phyloP scores from a whole-genome alignment of 352 stramenopile genomes.

The Phytophthora pistaciae region DNA sequence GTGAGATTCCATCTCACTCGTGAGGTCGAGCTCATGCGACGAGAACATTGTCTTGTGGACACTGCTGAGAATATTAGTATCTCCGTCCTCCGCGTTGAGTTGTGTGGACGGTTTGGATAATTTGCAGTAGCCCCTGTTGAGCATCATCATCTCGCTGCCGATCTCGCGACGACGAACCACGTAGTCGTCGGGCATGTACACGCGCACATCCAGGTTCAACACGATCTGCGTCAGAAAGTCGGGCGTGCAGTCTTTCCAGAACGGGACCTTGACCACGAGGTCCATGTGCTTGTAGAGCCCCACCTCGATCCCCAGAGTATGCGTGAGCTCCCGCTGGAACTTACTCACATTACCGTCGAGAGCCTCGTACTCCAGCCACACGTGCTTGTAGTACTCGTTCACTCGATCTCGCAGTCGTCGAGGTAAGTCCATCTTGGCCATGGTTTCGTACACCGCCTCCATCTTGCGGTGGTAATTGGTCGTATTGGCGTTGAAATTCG shows the following conservation, averaged over 20 bases:
- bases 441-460: constrained; percentile 61
- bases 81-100: not conserved
- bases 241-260: constrained; percentile 48
- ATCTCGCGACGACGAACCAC: constrained; percentile 49
- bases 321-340: constrained; percentile 50
- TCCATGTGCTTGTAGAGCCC: constrained; percentile 51
- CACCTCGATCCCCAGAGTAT: constrained; percentile 51
- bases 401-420: constrained; percentile 44
- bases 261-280: constrained; percentile 41
- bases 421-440: constrained; percentile 56
- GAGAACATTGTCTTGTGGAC: not conserved
- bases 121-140: constrained; percentile 45
- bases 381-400: constrained; percentile 55
- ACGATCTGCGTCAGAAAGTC: constrained; percentile 57
- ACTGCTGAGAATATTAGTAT: not conserved
- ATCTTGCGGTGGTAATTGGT: constrained; percentile 73
- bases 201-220: constrained; percentile 31
- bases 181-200: constrained; percentile 65
- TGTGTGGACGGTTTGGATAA: constrained; percentile 7
- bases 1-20: not conserved
- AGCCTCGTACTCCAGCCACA: constrained; percentile 56
- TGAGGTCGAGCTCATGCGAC: not conserved
- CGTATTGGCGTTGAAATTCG: constrained; percentile 56
- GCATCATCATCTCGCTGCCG: constrained; percentile 54
- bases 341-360: constrained; percentile 44